Conservation (phyloP, 257 asterid species). For the Solanum boliviense region DNA sequence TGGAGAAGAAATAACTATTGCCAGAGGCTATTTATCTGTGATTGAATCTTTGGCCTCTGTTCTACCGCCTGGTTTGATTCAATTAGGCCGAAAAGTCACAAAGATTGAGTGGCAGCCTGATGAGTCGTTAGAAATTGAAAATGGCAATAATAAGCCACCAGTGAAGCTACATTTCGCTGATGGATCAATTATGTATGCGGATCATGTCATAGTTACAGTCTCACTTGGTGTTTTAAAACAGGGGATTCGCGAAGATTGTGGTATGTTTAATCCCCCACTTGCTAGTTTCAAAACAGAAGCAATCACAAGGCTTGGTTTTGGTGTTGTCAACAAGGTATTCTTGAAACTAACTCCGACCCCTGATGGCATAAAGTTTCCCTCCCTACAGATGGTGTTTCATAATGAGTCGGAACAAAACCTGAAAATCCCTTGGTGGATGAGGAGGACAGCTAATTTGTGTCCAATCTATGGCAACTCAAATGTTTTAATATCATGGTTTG, state of each 20-base stretch:
- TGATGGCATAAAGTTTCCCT: constrained; percentile 25
- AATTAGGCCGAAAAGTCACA: constrained; percentile 42
- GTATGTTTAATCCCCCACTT: constrained; percentile 49
- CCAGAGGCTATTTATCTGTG: constrained; percentile 54
- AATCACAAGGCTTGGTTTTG: constrained; percentile 67
- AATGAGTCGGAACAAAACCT: constrained; percentile 37
- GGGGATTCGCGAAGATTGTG: constrained; percentile 29
- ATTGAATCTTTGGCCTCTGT: constrained; percentile 49
- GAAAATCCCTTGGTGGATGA: constrained; percentile 33
- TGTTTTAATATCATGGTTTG: constrained; percentile 62
- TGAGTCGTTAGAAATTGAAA: neutral
- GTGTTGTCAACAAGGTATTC: constrained; percentile 78
- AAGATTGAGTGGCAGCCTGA: constrained; percentile 48
- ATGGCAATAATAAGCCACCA: constrained; percentile 19
- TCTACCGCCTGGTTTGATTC: constrained; percentile 50
- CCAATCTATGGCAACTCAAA: constrained; percentile 61
- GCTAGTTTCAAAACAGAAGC: constrained; percentile 50
- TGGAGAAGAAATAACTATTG: constrained; percentile 77
- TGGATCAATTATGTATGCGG: constrained; percentile 48
- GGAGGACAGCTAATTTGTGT: constrained; percentile 42
- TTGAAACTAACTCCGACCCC: constrained; percentile 22
- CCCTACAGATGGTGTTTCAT: constrained; percentile 64
- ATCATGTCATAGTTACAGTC: constrained; percentile 76
- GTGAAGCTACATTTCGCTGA: constrained; percentile 62
- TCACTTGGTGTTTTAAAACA: constrained; percentile 71